phyloP scores from a whole-genome alignment of 768 basidiomycete genomes.

The Suillus occidentalis region DNA sequence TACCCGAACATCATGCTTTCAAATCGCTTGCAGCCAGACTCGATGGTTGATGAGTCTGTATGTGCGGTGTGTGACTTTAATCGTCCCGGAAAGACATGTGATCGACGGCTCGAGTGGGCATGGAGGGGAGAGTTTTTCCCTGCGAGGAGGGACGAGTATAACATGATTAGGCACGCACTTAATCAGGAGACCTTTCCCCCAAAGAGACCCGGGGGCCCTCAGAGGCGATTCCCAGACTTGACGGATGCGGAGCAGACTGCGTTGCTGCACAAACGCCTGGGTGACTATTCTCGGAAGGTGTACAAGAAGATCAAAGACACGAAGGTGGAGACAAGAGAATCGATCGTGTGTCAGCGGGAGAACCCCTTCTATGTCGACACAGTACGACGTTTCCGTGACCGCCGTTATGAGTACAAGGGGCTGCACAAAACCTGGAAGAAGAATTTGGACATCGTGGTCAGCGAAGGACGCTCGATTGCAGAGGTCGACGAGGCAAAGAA shows the following conservation, averaged over 20 bases:
- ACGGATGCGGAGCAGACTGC: conserved; percentile 85
- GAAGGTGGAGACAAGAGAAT: conserved; percentile 87
- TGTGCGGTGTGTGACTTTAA: conserved; percentile 99
- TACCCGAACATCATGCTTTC: conserved; percentile 99
- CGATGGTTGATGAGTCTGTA: conserved; percentile 92
- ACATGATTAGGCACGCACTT: conserved; percentile 97
- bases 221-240: conserved; percentile 83
- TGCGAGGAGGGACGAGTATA: conserved; percentile 94
- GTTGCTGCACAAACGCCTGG: conserved; percentile 91
- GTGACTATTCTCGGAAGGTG: conserved; percentile 97
- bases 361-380: conserved; percentile 99
- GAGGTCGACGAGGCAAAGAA: conserved; percentile 97
- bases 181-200: conserved; percentile 93
- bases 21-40: conserved; percentile 97
- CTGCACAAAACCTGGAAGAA: conserved; percentile 99
- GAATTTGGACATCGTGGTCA: conserved; percentile 75
- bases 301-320: conserved; percentile 99
- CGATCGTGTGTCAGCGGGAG: conserved; percentile 96
- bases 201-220: conserved; percentile 68
- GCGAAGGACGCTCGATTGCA: conserved; percentile 71
- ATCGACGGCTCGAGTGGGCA: conserved; percentile 92
- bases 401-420: conserved; percentile 99
- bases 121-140: conserved; percentile 99
- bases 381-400: conserved; percentile 93
- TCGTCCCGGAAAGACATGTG: conserved; percentile 92